Base-by-base conservation (phyloP, 2,329 filamentous ascomycete species). In the Ophiostoma himal-ulmi region DNA sequence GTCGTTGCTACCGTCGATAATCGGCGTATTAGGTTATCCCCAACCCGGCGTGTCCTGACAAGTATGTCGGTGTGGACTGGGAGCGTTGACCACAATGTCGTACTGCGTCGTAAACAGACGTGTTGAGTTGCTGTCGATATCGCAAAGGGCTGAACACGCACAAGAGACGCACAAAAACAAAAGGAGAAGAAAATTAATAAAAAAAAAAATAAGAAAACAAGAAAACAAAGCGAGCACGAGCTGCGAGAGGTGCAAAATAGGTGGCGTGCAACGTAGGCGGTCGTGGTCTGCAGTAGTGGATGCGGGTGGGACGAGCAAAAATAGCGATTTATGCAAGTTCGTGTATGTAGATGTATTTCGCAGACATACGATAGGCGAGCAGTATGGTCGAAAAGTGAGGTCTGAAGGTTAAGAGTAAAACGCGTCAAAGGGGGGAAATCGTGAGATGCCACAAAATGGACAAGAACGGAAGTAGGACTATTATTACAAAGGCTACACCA, bases 211-310 rank as follows among this genome's bases (percentile, higher is more conserved):
- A n/a, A 37, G 1, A 14, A 14, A 62, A 62, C 5, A 60, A 22
- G 54, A 14, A 60, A 22, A 14, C n/a, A 60, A 26, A 60, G 54
- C 13, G 22, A 26, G n/a, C 30, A 30, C 30, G 30, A 3, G 30
- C 30, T 30, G 30, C 7, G 3, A 10, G 52, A 26, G 20, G 8
- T 20, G 41, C 41, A 20, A 64, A 34, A 30, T n/a, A 39, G 22
- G 60, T 22, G 60, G 14, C 30, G 57, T 62, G 57, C 34, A 37
- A 34, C 22, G 6, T 20, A 37, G 60, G 14, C 60, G 34, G 60
- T 64, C 34, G 60, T 64, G 60, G 60, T 37, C 60, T 64, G 60
- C 60, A 64, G 60, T 34, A 37, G 60, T 64, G 34, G 60, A 64
- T 64, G 60, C 39, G 34, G 34, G 60, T 37, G 34, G 60, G 60